phyloP scores from a whole-genome alignment of 805 yeast genomes.

The Huiozyma naganishii region DNA sequence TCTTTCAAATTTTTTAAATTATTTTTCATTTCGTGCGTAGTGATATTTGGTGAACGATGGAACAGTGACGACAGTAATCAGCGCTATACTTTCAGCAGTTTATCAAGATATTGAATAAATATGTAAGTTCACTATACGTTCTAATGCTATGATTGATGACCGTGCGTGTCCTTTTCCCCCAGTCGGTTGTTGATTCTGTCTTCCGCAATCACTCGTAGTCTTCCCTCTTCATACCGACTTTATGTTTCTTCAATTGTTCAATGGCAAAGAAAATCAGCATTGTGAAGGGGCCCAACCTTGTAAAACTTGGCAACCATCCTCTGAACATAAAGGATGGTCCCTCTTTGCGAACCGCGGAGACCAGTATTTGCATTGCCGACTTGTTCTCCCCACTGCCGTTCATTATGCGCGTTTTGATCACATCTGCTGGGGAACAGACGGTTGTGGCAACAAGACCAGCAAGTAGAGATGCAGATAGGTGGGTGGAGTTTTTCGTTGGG shows the following conservation, averaged over 20 bases:
- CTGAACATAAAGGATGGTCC: conserved; percentile 76
- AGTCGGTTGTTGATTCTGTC: too few relatives aligned
- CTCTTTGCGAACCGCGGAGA: conserved; percentile 49
- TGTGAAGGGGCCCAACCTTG: conserved; percentile 77
- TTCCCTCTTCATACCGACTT: conserved; percentile 35
- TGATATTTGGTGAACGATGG: too few relatives aligned
- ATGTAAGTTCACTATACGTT: too few relatives aligned
- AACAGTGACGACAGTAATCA: too few relatives aligned
- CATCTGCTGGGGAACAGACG: conserved; percentile 88
- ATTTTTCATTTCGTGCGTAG: too few relatives aligned
- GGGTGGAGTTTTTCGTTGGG: conserved; percentile 55
- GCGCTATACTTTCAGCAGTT: too few relatives aligned
- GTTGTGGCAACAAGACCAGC: conserved; percentile 89
- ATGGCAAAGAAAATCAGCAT: conserved; percentile 58
- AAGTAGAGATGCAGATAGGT: conserved; percentile 63
- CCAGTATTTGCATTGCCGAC: conserved; percentile 41
- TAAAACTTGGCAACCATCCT: conserved; percentile 85
- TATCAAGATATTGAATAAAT: too few relatives aligned
- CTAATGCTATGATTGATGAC: too few relatives aligned
- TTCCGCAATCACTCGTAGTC: neutral
- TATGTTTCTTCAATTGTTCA: conserved; percentile 50
- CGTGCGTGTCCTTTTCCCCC: too few relatives aligned
- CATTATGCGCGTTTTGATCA: conserved; percentile 81
- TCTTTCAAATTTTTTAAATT: too few relatives aligned
- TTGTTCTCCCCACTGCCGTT: conserved; percentile 36